Base-by-base conservation (phyloP, 2,329 filamentous ascomycete genomes). In the Stagonosporopsis vannaccii region DNA sequence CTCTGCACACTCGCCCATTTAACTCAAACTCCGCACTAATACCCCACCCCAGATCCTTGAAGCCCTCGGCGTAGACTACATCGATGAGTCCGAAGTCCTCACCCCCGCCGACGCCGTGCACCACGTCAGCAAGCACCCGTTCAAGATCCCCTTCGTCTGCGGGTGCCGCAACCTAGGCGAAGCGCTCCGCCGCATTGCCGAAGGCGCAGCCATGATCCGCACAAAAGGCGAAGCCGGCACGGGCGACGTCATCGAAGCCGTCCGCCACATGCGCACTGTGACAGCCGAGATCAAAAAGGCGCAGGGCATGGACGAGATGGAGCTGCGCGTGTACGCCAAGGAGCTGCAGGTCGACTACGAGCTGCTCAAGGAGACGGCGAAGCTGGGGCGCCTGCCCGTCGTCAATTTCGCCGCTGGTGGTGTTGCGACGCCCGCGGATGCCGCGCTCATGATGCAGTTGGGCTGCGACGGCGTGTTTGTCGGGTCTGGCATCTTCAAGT, bases 361-460 rank as follows among this genome's bases (percentile, higher is more conserved):
- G 8, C 82, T 99, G 59, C 85, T 99, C 30, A 90, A 88, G 76
- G 87, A 97, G 82, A 94, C 91, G 0, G 94, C 92, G 1, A 87
- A 92, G 81, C 83, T 96, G 62, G 92, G 92, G 39, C 85, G 95
- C 46, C 82, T 99, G 51, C 95, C 95, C 2, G 94, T 98, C 0
- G 95, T 99, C 63, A 98, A 98, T 83, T 98, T 99, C 69, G 95
- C 95, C 0, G 95, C 95, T 3, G 95, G 95, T n/a, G 95, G 95
- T 55, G 90, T 99, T n/a, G 95, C 95, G n/a, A 99, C 95, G 1
- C 95, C 95, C 0, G 95, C 95, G 0, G 95, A 99, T 78, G 95
- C 95, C 0, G 95, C 95, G 2, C 82, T 99, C 80, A 91, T 99
- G 94, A 99, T 99, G 95, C 94, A 98, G 83, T 82, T 99, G 62